Conservation (phyloP, 371 early-diverging fungal genomes). For the Rhizopus microsporus region DNA sequence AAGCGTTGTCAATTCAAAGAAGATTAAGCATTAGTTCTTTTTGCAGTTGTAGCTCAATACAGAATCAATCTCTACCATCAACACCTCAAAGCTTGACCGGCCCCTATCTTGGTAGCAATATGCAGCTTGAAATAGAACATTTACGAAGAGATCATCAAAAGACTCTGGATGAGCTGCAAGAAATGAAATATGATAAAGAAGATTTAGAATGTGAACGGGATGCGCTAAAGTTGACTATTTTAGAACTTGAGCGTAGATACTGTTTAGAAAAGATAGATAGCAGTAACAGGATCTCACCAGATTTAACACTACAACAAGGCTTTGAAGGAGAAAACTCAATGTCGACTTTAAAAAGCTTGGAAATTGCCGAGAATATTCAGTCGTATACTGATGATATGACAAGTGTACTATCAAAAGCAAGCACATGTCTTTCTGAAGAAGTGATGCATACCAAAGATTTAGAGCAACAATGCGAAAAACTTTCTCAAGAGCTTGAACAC, state of each 20-base stretch:
- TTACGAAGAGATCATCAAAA: constrained; percentile 15
- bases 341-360: background rate
- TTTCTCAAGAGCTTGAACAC: constrained; percentile 30
- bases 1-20: background rate
- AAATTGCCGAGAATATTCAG: too few species aligned
- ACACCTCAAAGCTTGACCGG: constrained; percentile 2
- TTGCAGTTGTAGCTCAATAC: background rate
- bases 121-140: constrained; percentile 10
- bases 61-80: background rate
- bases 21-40: background rate
- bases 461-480: constrained; percentile 37
- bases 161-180: constrained; percentile 25
- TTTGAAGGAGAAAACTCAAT: background rate
- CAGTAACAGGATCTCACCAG: too few species aligned
- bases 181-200: constrained; percentile 38
- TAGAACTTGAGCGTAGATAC: constrained; percentile 32
- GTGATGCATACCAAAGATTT: constrained; percentile 35
- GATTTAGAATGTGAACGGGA: constrained; percentile 44
- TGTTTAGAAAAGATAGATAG: constrained; percentile 6
- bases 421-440: too few species aligned
- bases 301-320: too few species aligned
- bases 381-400: too few species aligned
- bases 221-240: constrained; percentile 43
- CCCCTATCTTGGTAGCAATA: background rate
- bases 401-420: too few species aligned